Conservation (phyloP, 2,329 filamentous ascomycete genomes). For the Dothiorella sarmentorum region DNA sequence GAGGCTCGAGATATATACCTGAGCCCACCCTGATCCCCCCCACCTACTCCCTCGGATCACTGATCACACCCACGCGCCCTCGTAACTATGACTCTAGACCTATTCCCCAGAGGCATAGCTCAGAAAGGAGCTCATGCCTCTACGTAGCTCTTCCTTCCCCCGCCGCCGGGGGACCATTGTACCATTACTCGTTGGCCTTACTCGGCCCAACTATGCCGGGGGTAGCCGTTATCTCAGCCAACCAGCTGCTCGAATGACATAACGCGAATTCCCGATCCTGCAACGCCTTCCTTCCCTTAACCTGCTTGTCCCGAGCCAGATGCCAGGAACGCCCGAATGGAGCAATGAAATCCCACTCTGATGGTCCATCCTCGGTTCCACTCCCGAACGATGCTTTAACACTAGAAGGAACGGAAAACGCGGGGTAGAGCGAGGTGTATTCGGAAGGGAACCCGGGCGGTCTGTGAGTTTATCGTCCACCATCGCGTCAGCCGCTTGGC, state of each 20-base stretch:
- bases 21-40: background rate
- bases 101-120: constrained; percentile 2
- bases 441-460: no score
- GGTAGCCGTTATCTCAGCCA: constrained; percentile 7
- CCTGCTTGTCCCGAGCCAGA: background rate
- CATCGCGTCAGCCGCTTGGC: no score
- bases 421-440: no score
- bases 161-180: background rate
- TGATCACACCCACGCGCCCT: background rate
- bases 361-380: background rate
- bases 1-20: background rate
- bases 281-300: background rate
- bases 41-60: background rate
- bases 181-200: background rate
- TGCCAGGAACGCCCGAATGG: background rate
- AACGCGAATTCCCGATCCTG: constrained; percentile 10
- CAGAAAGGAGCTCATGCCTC: background rate
- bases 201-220: constrained; percentile 5
- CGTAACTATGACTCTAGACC: constrained; percentile 6
- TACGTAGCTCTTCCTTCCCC: background rate
- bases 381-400: background rate
- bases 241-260: constrained; percentile 3
- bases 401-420: background rate
- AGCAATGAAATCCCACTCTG: constrained; percentile 4
- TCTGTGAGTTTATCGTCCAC: no score